These are phyloP conservation scores for Paecilomyces sp. DNA, from an alignment of 2,329 filamentous ascomycete species.

Conservation along the genomic window DNA sequence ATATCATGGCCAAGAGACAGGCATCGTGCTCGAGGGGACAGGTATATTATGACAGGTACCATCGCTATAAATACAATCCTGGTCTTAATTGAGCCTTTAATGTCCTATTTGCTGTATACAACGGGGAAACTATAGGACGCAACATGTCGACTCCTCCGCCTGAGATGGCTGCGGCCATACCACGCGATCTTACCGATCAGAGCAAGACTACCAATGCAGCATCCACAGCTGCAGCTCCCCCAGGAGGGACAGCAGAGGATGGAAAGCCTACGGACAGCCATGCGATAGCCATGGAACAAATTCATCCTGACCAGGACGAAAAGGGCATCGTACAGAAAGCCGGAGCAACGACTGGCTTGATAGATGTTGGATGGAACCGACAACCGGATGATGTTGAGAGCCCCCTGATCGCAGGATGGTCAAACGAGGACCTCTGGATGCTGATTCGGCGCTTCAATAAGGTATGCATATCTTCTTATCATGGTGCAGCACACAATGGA, in stretches of 20 bases:
- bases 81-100: background rate
- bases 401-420: constrained; percentile 58
- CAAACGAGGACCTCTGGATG: constrained; percentile 68
- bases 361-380: constrained; percentile 4
- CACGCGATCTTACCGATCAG: too few relatives aligned
- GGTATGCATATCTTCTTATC: constrained; percentile 27
- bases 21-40: background rate
- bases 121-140: too few relatives aligned
- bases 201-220: too few relatives aligned
- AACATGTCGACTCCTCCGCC: too few relatives aligned
- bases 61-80: background rate
- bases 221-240: too few relatives aligned
- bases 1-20: background rate
- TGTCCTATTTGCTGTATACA: too few relatives aligned
- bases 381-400: constrained; percentile 12
- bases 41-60: background rate
- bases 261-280: constrained; percentile 5
- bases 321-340: constrained; percentile 3
- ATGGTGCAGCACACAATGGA: too few relatives aligned
- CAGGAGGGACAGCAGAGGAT: constrained; percentile 1
- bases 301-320: constrained; percentile 2
- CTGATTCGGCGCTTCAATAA: constrained; percentile 69
- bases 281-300: constrained; percentile 1
- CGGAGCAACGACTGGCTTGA: constrained; percentile 1
- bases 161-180: too few relatives aligned